Conservation (phyloP, 2,329 filamentous ascomycete species). For the Zalaria sp. region DNA sequence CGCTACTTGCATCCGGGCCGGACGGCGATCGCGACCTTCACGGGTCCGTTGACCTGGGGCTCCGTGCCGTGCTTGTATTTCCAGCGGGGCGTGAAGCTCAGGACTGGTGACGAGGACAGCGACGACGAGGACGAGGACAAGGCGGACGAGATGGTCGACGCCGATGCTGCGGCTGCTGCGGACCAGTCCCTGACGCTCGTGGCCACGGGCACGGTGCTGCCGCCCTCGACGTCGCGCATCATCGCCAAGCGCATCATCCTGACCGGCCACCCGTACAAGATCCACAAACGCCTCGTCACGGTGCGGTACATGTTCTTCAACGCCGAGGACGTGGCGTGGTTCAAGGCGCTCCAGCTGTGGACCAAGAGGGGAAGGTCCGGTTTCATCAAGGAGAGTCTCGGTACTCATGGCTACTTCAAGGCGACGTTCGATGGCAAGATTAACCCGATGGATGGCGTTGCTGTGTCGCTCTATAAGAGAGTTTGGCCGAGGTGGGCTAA, state of each 20-base stretch:
- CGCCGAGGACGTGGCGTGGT: slow-evolving; percentile 88
- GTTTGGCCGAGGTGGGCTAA: slow-evolving; percentile 52
- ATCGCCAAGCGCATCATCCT: slow-evolving; percentile 89
- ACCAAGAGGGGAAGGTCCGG: slow-evolving; percentile 78
- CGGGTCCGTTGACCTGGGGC: slow-evolving; percentile 86
- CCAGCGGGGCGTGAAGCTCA: slow-evolving; percentile 39
- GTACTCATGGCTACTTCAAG: slow-evolving; percentile 99
- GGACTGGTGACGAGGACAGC: slow-evolving; percentile 29
- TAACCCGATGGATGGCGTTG: slow-evolving; percentile 88
- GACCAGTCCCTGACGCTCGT: slow-evolving; percentile 45
- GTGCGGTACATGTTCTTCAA: slow-evolving; percentile 99
- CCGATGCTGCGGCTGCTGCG: background rate
- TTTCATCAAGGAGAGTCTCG: slow-evolving; percentile 84
- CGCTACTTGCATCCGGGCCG: slow-evolving; percentile 83
- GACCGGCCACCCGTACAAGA: slow-evolving; percentile 95
- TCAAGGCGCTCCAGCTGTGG: slow-evolving; percentile 92
- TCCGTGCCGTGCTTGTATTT: slow-evolving; percentile 84
- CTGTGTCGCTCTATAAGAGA: slow-evolving; percentile 53
- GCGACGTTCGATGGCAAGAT: slow-evolving; percentile 93
- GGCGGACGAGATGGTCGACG: slow-evolving; percentile 12
- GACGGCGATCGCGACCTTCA: slow-evolving; percentile 77
- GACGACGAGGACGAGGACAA: slow-evolving; percentile 21
- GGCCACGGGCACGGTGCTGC: slow-evolving; percentile 74
- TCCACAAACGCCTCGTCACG: slow-evolving; percentile 94
- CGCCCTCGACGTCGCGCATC: slow-evolving; percentile 60